Conservation (phyloP, 352 stramenopile genomes). For the Phytophthora agathidicida region DNA sequence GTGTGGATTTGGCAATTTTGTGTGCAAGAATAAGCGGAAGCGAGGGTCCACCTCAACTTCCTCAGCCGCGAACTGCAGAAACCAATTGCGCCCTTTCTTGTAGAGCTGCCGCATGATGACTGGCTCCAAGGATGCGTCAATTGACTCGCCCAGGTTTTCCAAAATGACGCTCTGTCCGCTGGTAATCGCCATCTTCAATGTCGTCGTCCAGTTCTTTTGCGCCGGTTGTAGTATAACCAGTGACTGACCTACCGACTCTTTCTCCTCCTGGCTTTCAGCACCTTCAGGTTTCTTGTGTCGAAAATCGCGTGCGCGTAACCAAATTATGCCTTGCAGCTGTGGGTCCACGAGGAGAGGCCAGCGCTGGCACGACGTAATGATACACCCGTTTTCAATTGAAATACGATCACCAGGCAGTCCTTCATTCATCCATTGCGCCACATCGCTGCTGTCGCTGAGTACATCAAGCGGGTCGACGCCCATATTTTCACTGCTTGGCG, state of each 20-base stretch:
- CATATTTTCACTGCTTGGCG: slow-evolving; percentile 1
- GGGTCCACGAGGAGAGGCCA: slow-evolving; percentile 93
- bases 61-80: slow-evolving; percentile 87
- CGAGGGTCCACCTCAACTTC: slow-evolving; percentile 90
- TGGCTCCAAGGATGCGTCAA: slow-evolving; percentile 90
- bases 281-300: slow-evolving; percentile 16
- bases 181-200: slow-evolving; percentile 76
- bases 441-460: slow-evolving; percentile 80
- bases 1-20: slow-evolving; percentile 92
- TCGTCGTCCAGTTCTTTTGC: slow-evolving; percentile 81
- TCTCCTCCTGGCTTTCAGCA: not conserved
- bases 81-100: slow-evolving; percentile 89
- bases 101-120: slow-evolving; percentile 91
- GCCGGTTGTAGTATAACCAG: slow-evolving; percentile 78
- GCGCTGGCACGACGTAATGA: slow-evolving; percentile 87
- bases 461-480: slow-evolving; percentile 87
- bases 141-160: slow-evolving; percentile 87
- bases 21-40: slow-evolving; percentile 92
- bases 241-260: slow-evolving; percentile 15
- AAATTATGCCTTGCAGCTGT: slow-evolving; percentile 90
- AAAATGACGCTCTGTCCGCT: slow-evolving; percentile 87
- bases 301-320: slow-evolving; percentile 76
- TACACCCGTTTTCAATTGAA: slow-evolving; percentile 93
- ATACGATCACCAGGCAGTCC: slow-evolving; percentile 90
- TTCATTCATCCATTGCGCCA: slow-evolving; percentile 94